phyloP scores from a whole-genome alignment of 148 eudicot species.

The Chenopodium berlandieri region DNA sequence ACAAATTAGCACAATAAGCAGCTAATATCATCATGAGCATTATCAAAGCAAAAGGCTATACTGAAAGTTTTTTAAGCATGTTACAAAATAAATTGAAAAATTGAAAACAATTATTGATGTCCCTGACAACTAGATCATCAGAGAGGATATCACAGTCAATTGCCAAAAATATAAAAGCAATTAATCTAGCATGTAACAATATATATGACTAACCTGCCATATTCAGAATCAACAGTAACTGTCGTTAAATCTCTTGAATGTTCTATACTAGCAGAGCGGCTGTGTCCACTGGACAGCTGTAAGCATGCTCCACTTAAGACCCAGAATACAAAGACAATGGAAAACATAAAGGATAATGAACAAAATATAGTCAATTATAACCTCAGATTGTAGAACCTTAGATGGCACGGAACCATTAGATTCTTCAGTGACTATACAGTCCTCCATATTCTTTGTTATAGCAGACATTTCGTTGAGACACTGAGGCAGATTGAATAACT shows the following conservation, averaged over 20 bases:
- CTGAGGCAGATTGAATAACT: conserved; percentile 16
- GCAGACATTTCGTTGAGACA: conserved; percentile 12
- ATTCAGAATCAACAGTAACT: conserved; percentile 1
- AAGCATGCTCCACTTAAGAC: conserved; percentile 12
- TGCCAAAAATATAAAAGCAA: background rate
- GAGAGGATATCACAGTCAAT: too few species aligned
- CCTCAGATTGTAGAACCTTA: conserved; percentile 14
- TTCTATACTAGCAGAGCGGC: background rate
- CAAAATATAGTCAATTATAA: background rate
- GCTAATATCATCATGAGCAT: too few species aligned
- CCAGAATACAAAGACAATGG: conserved; percentile 6
- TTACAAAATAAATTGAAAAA: too few species aligned
- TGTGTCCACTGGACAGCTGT: conserved; percentile 21
- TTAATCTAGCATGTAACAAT: background rate
- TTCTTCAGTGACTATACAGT: conserved; percentile 26
- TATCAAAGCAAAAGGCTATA: too few species aligned
- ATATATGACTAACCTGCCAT: conserved; percentile 26
- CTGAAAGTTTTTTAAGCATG: too few species aligned
- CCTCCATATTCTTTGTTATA: conserved; percentile 25
- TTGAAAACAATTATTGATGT: background rate
- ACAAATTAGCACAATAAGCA: too few species aligned
- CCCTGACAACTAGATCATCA: too few species aligned
- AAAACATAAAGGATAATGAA: conserved; percentile 1
- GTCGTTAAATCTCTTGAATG: conserved; percentile 8
- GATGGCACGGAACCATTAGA: conserved; percentile 13